A percentile compares a stretch with the other conserved stretches of the same genome.
Conservation (phyloP, 306 rosid species). For the Inga leiocalycina region DNA sequence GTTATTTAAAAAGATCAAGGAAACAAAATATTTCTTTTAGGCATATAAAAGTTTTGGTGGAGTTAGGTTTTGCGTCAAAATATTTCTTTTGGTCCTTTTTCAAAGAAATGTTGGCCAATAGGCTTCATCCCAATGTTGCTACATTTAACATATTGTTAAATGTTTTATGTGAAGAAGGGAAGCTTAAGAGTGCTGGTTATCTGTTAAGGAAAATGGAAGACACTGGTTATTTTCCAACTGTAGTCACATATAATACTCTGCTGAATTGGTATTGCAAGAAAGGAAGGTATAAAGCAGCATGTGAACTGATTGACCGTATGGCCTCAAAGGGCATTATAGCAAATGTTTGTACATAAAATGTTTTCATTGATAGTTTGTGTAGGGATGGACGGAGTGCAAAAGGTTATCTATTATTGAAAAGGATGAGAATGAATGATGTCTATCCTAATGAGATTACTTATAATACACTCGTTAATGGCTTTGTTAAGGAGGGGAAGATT, state of each 20-base stretch:
- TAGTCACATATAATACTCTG: conserved; percentile 69
- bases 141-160: conserved; percentile 68
- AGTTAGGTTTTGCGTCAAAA: not conserved
- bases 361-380: conserved; percentile 70
- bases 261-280: conserved; percentile 79
- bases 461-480: conserved; percentile 72
- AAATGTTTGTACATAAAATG: conserved; percentile 72
- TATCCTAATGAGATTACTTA: conserved; percentile 65
- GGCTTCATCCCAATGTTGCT: conserved; percentile 59
- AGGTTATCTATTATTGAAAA: conserved; percentile 68
- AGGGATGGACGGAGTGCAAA: conserved; percentile 65
- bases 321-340: conserved; percentile 68
- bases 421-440: conserved; percentile 69
- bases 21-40: not conserved
- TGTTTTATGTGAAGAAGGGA: conserved; percentile 63
- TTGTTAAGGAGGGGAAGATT: conserved; percentile 78
- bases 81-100: conserved; percentile 58
- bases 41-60: not conserved
- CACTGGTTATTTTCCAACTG: conserved; percentile 56
- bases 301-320: conserved; percentile 68
- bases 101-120: conserved; percentile 60
- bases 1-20: conserved; percentile 11
- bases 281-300: conserved; percentile 62
- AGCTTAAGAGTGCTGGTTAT: conserved; percentile 58
- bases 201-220: conserved; percentile 70